Base-by-base conservation (phyloP, 352 stramenopile genomes). In the Blastocystis sp. region DNA sequence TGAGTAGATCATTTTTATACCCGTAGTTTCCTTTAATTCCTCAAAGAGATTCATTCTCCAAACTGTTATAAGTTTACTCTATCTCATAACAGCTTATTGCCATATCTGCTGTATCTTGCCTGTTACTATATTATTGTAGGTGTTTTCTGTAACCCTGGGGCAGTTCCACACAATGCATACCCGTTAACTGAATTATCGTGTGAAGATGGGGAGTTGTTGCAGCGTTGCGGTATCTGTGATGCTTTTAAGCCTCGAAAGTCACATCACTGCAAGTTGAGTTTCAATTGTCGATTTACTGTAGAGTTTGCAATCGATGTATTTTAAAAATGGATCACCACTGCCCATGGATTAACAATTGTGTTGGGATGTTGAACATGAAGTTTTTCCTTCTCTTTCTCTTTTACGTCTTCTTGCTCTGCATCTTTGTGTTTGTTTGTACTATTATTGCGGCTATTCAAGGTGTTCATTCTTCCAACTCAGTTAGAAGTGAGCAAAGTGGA, bases 251-350 rank as follows among this genome's bases (percentile, higher is more conserved):
- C 73, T 54, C 18, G 20, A 1, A 85, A 85, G 30, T 66, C 16
- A 3, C 73, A 85, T 68, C 73, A 85, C 30, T 85, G 73, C 73
- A 85, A 34, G 73, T 85, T n/a, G 26, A 26, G 16, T 34, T 3
- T 54, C 7, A 45, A 1, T 26, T 26, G 2, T 1, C 3, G 59
- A 6, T 68, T 16, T 24, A n/a, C 2, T 55, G 1, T 85, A 90
- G 62, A 13, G 89, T 90, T 16, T 91, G 90, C 55, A 90, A 90
- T 54, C 45, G 24, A 5, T 92, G 91, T 47, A 90, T 92, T 62
- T 20, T 91, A 24, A 65, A 75, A 45, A 91, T 92, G 90, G 91
- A 92, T 79, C 91, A 92, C 56, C 90, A 92, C 73, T 92, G 91
- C 76, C 75, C 79, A 18, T 89, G 78, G 78, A 79, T 89, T 47